phyloP scores from a whole-genome alignment of 1,284 basidiomycete species.

The Ustilago bromivora region DNA sequence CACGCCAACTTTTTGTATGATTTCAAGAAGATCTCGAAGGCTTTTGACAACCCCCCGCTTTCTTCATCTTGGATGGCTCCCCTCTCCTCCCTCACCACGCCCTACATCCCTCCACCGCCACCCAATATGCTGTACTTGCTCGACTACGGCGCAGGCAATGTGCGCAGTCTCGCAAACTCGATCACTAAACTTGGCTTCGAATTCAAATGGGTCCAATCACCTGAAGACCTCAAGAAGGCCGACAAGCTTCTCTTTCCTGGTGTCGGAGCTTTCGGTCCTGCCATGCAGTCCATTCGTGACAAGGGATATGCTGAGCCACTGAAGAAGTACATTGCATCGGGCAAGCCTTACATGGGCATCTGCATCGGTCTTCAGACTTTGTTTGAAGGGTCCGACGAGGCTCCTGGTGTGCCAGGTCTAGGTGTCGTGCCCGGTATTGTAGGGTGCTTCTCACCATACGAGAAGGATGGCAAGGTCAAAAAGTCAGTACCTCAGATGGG shows the following conservation, averaged over 20 bases:
- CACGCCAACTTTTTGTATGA: background rate
- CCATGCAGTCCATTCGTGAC: conserved; percentile 80
- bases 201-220: conserved; percentile 88
- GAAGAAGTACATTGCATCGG: conserved; percentile 84
- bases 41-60: background rate
- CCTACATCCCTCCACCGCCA: background rate
- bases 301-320: conserved; percentile 86
- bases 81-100: background rate
- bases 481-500: conserved; percentile 99
- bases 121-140: conserved; percentile 66
- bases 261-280: conserved; percentile 93
- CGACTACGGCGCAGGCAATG: conserved; percentile 69
- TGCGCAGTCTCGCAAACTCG: conserved; percentile 82
- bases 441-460: conserved; percentile 47
- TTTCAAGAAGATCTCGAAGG: conserved; percentile 4
- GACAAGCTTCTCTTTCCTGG: conserved; percentile 96
- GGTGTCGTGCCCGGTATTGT: conserved; percentile 66
- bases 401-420: conserved; percentile 58
- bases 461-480: conserved; percentile 57
- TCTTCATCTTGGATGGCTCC: background rate
- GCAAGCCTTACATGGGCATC: conserved; percentile 88
- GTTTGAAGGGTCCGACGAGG: conserved; percentile 80
- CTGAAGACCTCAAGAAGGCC: conserved; percentile 87
- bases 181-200: conserved; percentile 85
- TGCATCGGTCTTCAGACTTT: conserved; percentile 82